Base-by-base conservation (phyloP, 768 basidiomycete species). In the Sarcomyxa edulis region DNA sequence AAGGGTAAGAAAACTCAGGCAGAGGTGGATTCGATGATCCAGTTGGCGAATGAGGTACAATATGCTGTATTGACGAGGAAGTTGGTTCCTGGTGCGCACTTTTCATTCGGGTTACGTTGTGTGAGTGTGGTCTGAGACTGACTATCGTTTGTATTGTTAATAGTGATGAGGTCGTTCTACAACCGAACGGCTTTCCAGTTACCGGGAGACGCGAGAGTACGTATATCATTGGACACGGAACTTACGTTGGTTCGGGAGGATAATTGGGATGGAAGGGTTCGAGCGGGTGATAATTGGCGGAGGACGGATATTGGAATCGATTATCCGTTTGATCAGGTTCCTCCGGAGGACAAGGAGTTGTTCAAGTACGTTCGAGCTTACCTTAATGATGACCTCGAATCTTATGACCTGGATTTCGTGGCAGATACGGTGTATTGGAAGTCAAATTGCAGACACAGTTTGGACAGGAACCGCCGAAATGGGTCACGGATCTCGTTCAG, bases 101-200 rank as follows among this genome's bases (percentile, higher is more conserved):
- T 16, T 16, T 31, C 14, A 10, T 26, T 42, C 19, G 48, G 5
- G 31, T 2, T 22, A 22, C n/a, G n/a, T n/a, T n/a, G n/a, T n/a
- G 25, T 14, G 32, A 32, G 19, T 19, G 11, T 30, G 12, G 32
- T 24, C 22, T 30, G 28, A 29, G 23, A 15, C 19, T 32, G 6
- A 32, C 20, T 12, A 25, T 36, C 14, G 20, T 24, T 8, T 32
- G 23, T 19, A 22, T 11, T 39, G 24, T 30, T 30, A 27, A 0
- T 38, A 94, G 95, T 97, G 25, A 81, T 95, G 84, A 77, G 95
- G 14, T 91, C 94, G 7, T 99, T 97, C 65, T 99, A 98, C 66
- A 96, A 97, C 55, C 86, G 96, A 28, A 98, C 96, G 10, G 96
- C 96, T 1, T 99, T 99, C 72, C 96, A 99, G 62, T 77, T 99